A percentile compares a stretch with the other conserved stretches of the same genome.
These are phyloP conservation scores for Teratosphaeria destructans DNA, from an alignment of 2,329 filamentous ascomycete species.

Conservation along the genomic window DNA sequence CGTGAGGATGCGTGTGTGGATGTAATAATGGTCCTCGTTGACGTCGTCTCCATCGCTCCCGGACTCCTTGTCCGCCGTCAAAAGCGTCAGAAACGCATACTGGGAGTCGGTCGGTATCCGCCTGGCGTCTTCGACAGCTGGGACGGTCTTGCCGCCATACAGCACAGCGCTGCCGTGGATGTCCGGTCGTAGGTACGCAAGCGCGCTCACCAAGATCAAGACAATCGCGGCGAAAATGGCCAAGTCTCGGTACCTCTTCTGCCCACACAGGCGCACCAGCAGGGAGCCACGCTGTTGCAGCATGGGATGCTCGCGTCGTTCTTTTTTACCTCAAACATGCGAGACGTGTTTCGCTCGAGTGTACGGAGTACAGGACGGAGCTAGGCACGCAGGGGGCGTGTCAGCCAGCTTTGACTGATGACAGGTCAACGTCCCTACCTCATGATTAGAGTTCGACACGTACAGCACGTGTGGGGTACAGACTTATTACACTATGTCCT, in stretches of 20 bases:
- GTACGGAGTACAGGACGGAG: no score
- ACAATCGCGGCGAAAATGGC: background rate
- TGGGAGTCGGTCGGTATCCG: background rate
- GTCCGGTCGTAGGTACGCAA: background rate
- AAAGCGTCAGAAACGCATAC: background rate
- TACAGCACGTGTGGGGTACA: background rate
- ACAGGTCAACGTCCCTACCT: no score
- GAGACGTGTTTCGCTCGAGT: background rate
- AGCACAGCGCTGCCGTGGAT: background rate
- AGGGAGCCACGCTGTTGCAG: background rate
- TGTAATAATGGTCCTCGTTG: background rate
- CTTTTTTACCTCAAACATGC: background rate
- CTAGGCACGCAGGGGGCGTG: no score
- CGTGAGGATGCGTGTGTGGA: background rate
- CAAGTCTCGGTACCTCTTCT: background rate
- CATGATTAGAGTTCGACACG: no score
- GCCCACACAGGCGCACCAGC: background rate
- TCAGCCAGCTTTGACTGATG: no score
- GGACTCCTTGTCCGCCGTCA: background rate
- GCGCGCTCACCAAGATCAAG: background rate
- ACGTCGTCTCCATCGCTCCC: background rate
- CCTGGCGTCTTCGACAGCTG: background rate
- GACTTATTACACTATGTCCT: no score
- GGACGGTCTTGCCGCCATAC: background rate
- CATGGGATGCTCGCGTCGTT: background rate